Evolutionary conservation across 345 rosid species (phyloP).

Genomic region (Citrus cavaleriei): DNA sequence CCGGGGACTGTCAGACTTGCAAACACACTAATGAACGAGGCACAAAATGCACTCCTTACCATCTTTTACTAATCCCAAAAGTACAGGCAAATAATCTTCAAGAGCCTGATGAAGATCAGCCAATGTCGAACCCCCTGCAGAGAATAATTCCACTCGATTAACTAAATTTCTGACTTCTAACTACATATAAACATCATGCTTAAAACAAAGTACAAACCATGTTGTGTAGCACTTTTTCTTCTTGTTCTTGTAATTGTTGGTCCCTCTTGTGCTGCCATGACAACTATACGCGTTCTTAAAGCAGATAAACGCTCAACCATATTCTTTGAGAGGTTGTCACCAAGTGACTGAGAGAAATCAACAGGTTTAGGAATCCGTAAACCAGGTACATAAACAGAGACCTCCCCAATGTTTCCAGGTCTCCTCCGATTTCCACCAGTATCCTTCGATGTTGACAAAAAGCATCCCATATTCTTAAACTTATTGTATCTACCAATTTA

Average conservation of each 20-base stretch:
- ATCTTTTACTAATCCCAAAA: constrained; percentile 84
- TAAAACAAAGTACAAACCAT: constrained; percentile 48
- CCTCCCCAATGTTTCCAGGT: constrained; percentile 87
- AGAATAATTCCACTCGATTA: constrained; percentile 22
- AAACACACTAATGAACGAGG: background rate
- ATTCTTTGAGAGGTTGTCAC: constrained; percentile 64
- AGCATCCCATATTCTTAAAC: constrained; percentile 74
- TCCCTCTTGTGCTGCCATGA: constrained; percentile 98
- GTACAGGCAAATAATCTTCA: constrained; percentile 93
- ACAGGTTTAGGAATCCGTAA: constrained; percentile 89
- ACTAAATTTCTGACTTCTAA: constrained; percentile 4
- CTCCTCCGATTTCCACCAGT: constrained; percentile 72
- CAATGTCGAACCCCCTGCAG: constrained; percentile 83
- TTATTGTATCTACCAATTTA: constrained; percentile 31
- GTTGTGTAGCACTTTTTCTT: constrained; percentile 91
- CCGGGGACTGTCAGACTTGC: background rate
- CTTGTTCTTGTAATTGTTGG: constrained; percentile 90
- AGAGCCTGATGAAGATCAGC: constrained; percentile 97
- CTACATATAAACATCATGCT: background rate
- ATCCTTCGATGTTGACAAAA: constrained; percentile 82
- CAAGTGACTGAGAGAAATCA: constrained; percentile 72
- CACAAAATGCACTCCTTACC: constrained; percentile 36
- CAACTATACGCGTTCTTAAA: constrained; percentile 87
- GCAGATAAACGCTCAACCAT: constrained; percentile 80
- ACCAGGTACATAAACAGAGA: constrained; percentile 88